Evolutionary conservation across 768 basidiomycete species (phyloP).

Genomic region (Asterophora parasitica): DNA sequence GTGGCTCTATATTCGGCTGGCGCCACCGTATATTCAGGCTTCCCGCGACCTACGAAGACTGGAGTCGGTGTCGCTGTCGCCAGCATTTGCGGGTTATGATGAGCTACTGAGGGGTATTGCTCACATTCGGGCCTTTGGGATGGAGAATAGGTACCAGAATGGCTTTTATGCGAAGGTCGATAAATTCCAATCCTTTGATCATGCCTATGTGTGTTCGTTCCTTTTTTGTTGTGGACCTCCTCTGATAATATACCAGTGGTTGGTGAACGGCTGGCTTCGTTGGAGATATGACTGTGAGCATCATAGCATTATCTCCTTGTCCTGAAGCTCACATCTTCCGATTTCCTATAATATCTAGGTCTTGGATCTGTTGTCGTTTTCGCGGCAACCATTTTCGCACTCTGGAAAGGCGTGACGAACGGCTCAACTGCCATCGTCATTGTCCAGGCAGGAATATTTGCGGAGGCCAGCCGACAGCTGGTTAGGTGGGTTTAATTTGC

Average conservation of each 20-base stretch:
- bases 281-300: constrained; percentile 70
- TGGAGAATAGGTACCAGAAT: constrained; percentile 65
- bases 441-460: constrained; percentile 63
- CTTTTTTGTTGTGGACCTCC: constrained; percentile 15
- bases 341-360: constrained; percentile 28
- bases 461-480: constrained; percentile 61
- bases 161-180: constrained; percentile 57
- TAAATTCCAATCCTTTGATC: constrained; percentile 68
- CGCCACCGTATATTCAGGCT: constrained; percentile 54
- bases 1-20: constrained; percentile 61
- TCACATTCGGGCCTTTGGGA: constrained; percentile 67
- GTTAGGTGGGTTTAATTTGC: constrained; percentile 37
- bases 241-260: constrained; percentile 39
- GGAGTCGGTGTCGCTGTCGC: constrained; percentile 63
- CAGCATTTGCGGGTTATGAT: constrained; percentile 70
- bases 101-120: constrained; percentile 62
- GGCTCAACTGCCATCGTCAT: constrained; percentile 71
- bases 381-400: constrained; percentile 62
- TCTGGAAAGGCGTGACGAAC: constrained; percentile 50
- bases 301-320: constrained; percentile 15
- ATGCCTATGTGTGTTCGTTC: constrained; percentile 53
- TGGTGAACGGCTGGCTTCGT: constrained; percentile 63
- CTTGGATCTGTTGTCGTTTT: constrained; percentile 70
- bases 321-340: not conserved
- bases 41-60: constrained; percentile 65